Base-by-base conservation (phyloP, 164 flowering plant species). In the Magnolia changhungtana region DNA sequence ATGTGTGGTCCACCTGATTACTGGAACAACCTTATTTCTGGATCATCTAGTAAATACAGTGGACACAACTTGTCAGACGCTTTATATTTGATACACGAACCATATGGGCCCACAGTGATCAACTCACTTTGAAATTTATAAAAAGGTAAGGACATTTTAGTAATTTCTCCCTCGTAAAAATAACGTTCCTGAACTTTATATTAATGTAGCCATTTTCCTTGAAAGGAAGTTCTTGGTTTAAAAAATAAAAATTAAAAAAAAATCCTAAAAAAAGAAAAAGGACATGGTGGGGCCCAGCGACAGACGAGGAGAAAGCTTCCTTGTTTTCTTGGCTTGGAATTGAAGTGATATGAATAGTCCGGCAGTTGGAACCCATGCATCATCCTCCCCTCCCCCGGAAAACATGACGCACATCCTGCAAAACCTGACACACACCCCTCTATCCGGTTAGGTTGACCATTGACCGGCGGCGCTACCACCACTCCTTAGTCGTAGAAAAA, bases 321-420 rank as follows among this genome's bases (percentile, higher is more conserved):
- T 52, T 24, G 65, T 52, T 90, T 88, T 84, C 89, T 85, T 90
- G 86, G 88, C 87, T 87, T 90, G 87, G 89, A 88, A 86, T 88
- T 84, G 90, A 88, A 90, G 90, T 85, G 86, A 87, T 71, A 87
- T 83, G 86, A 87, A 88, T 86, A 31, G 84, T 75, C 78, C 78
- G 83, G 84, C 81, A 83, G 87, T 82, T 85, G 78, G 75, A 83
- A 82, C 65, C 69, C 75, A 7, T 24, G 27, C 72, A 29, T 59
- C 78, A 63, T 75, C 76, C 64, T 67, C 18, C 73, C 69, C 80
- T 59, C 75, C 18, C 50, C 72, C 73, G 80, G 29, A 77, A 78
- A 75, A 72, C 76, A 71, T 55, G 61, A 55, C 61, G 61, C 61
- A 3, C 61, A 16, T 37, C 45, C 45, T 37, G 45, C 45, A 37